These are phyloP conservation scores for Myxozyma lipomycoides DNA, from an alignment of 805 yeast species.

Conservation along the genomic window DNA sequence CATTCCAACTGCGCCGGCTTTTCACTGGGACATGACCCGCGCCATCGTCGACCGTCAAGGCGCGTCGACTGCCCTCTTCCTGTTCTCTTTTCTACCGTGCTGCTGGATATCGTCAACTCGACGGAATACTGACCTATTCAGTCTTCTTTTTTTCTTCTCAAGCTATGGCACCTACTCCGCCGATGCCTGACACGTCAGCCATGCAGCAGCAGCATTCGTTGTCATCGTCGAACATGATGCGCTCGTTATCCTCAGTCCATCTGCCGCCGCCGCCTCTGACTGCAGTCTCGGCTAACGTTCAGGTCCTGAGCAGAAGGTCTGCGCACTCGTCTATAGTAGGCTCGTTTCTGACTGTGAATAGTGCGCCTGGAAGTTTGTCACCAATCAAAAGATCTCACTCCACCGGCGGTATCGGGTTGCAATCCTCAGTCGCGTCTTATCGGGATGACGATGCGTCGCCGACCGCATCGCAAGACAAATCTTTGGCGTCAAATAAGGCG, in stretches of 20 bases:
- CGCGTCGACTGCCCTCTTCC: too few species aligned
- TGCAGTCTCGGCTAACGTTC: conserved; percentile 18
- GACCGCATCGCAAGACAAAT: conserved; percentile 18
- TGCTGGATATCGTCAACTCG: too few species aligned
- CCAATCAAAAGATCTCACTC: conserved; percentile 1
- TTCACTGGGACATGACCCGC: too few species aligned
- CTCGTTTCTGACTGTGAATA: conserved; percentile 1
- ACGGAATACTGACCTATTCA: too few species aligned
- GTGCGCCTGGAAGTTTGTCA: neutral
- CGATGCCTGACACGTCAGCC: too few species aligned
- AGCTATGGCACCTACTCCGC: too few species aligned
- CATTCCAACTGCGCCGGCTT: too few species aligned
- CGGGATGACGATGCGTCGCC: conserved; percentile 1
- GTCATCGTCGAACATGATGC: conserved; percentile 21
- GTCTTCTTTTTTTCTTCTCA: too few species aligned
- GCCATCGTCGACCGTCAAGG: too few species aligned
- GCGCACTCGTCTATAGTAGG: neutral
- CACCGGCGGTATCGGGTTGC: conserved; percentile 7
- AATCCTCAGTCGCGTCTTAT: neutral
- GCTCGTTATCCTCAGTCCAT: conserved; percentile 27
- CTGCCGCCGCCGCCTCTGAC: conserved; percentile 29
- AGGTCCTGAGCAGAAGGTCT: neutral
- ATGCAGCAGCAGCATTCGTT: too few species aligned
- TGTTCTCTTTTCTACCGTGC: too few species aligned
- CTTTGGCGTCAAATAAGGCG: conserved; percentile 7